These are phyloP conservation scores for Rheum nobile DNA, from an alignment of 148 eudicot genomes.

Conservation along the genomic window DNA sequence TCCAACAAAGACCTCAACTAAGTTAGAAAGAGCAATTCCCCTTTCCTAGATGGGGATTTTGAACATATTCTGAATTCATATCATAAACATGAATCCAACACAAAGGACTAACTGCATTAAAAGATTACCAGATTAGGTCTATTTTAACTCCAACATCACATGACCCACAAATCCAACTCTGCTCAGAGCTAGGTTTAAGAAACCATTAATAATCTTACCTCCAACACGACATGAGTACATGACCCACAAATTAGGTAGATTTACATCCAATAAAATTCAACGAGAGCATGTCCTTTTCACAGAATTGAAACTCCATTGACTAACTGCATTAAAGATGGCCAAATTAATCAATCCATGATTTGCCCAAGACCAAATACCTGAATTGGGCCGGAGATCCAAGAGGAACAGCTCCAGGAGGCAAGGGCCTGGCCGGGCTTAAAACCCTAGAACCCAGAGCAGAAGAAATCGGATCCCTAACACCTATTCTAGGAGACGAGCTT, in stretches of 20 bases:
- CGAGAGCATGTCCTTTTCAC: background rate
- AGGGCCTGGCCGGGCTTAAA: conserved; percentile 41
- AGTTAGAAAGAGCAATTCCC: background rate
- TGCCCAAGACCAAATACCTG: conserved; percentile 33
- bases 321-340: background rate
- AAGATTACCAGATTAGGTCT: too few relatives aligned
- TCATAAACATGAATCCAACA: too few relatives aligned
- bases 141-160: too few relatives aligned
- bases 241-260: background rate
- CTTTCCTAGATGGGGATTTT: background rate
- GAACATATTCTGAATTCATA: background rate
- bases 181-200: too few relatives aligned
- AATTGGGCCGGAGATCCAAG: conserved; percentile 40
- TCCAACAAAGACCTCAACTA: background rate
- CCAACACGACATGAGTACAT: background rate
- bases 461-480: conserved; percentile 22
- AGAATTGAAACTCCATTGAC: background rate
- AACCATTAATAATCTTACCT: background rate
- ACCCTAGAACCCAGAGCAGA: conserved; percentile 52
- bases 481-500: conserved; percentile 47
- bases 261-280: background rate
- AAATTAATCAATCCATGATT: background rate
- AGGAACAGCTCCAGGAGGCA: conserved; percentile 29
- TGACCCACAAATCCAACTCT: too few relatives aligned
- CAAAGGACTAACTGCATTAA: too few relatives aligned